These are phyloP conservation scores for Tephrocybe rancida DNA, from an alignment of 768 basidiomycete genomes.

Conservation along the genomic window DNA sequence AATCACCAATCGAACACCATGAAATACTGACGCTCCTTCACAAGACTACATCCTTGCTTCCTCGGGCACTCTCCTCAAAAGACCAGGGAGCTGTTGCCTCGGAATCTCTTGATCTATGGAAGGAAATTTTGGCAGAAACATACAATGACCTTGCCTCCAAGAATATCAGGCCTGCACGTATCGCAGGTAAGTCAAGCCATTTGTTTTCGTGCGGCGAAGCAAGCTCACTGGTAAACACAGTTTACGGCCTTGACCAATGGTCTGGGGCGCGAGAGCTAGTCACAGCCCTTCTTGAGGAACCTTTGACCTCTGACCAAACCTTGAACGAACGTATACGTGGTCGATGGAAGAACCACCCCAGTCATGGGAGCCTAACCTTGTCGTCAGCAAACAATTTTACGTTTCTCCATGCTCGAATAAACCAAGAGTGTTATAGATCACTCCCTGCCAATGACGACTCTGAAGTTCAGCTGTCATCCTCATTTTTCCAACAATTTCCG, in stretches of 20 bases:
- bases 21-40: slow-evolving; percentile 50
- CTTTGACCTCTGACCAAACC: slow-evolving; percentile 55
- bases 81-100: slow-evolving; percentile 3
- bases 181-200: slow-evolving; percentile 46
- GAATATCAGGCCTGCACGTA: slow-evolving; percentile 37
- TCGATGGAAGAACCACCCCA: slow-evolving; percentile 45
- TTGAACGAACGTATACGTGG: slow-evolving; percentile 44
- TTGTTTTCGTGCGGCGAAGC: not conserved
- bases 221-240: slow-evolving; percentile 34
- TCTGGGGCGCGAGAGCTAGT: slow-evolving; percentile 61
- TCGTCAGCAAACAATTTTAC: slow-evolving; percentile 36
- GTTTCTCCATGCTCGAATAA: slow-evolving; percentile 30
- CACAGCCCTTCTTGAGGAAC: slow-evolving; percentile 71
- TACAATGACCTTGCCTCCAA: slow-evolving; percentile 35
- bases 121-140: slow-evolving; percentile 38
- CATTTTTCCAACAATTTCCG: slow-evolving; percentile 60
- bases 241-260: slow-evolving; percentile 58
- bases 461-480: slow-evolving; percentile 40
- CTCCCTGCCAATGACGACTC: slow-evolving; percentile 13
- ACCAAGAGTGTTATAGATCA: slow-evolving; percentile 10
- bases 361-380: slow-evolving; percentile 34
- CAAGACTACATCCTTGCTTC: slow-evolving; percentile 48
- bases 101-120: slow-evolving; percentile 48
- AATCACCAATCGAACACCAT: slow-evolving; percentile 3
- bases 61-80: slow-evolving; percentile 37